Base-by-base conservation (phyloP, 371 early-diverging fungal genomes). In the Fennellomyces sp. region DNA sequence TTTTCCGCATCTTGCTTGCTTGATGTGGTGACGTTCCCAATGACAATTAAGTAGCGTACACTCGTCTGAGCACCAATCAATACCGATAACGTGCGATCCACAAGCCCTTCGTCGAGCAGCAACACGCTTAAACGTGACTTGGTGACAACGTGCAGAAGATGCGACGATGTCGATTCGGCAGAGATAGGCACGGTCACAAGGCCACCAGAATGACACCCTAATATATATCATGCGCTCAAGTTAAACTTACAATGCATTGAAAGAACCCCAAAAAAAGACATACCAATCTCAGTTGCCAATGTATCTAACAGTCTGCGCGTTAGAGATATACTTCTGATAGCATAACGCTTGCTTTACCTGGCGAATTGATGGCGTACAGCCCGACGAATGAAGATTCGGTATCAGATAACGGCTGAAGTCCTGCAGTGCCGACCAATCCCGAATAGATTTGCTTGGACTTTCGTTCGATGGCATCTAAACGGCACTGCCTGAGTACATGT, bases 381-480 rank as follows among this genome's bases (percentile, higher is more conserved):
- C 84, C 86, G 6, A 86, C 80, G 58, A 83, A 76, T 0, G 80
- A 74, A 13, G 67, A 53, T 11, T 70, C 75, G 11, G 69, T 63
- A 38, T 72, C 75, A n/a, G 77, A 68, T 57, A 73, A 64, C 36
- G 84, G 80, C 12, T 65, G 67, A 2, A 85, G 52, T 21, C 66
- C 69, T 27, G 72, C 74, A 48, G 61, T 28, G 2, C 56, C 52
- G 10, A 71, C 52, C 53, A 76, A 58, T 19, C 69, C 73, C 15
- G 70, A 63, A 50, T 68, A 70, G 12, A 70, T 47, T 25, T 35
- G 56, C 11, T 57, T 47, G 25, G 60, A 29, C 60, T 52, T 62
- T 23, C 53, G 63, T 19, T 68, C 52, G 36, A 73, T 58, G 11
- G 59, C 47, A 21, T 64, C 76, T 76, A 61, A 25, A 52, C 2